Conservation (phyloP, 2,329 filamentous ascomycete species). For the Colletotrichum caudatum region DNA sequence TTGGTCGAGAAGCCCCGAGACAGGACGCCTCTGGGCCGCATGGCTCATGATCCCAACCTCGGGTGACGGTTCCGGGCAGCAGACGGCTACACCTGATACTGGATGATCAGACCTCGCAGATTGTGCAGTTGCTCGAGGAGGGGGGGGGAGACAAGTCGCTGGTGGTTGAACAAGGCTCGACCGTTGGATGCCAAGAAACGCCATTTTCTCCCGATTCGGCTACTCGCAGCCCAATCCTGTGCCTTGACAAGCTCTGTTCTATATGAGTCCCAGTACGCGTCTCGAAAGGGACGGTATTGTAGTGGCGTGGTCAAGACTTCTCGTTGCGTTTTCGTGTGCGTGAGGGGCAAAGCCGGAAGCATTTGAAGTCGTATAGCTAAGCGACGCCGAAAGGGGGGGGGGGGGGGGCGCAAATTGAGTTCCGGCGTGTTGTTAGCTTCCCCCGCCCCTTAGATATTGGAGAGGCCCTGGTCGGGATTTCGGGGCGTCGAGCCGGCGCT, state of each 20-base stretch:
- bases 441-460: constrained; percentile 2
- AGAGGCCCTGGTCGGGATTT: constrained; percentile 30
- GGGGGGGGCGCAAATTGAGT: not conserved
- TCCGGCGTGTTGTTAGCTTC: constrained; percentile 29
- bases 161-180: not conserved
- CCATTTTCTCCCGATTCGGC: constrained; percentile 1
- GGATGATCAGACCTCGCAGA: not conserved
- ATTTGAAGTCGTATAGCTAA: not conserved
- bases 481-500: constrained; percentile 36
- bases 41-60: constrained; percentile 44
- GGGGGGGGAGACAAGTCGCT: not conserved
- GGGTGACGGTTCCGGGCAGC: constrained; percentile 18
- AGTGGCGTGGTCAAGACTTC: not conserved
- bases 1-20: constrained; percentile 67
- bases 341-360: constrained; percentile 6
- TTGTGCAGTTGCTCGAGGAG: not conserved
- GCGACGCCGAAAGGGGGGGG: not conserved
- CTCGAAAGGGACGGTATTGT: not conserved
- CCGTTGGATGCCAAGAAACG: constrained; percentile 24
- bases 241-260: not conserved
- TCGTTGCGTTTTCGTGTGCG: not conserved
- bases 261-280: not conserved
- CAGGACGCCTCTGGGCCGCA: constrained; percentile 57
- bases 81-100: not conserved
- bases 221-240: constrained; percentile 18